Percentiles rank a stretch among this genome's conserved stretches.
Evolutionary conservation across 331 rosid species (phyloP).

Genomic region (Prunus yedoensis): DNA sequence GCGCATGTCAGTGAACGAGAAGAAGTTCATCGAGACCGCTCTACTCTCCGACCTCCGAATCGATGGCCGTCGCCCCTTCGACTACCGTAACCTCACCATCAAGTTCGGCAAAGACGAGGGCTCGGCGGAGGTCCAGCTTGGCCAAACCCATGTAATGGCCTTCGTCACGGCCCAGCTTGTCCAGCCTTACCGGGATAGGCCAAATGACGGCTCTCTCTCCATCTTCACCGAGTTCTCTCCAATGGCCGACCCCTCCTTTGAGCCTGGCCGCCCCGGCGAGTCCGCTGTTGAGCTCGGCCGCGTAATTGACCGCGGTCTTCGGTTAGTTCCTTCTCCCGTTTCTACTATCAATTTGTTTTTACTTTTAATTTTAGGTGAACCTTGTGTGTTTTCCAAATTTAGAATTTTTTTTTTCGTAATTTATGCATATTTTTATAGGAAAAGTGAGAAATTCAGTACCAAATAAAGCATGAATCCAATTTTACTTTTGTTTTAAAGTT

Average conservation of each 20-base stretch:
- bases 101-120: slow-evolving; percentile 68
- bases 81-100: slow-evolving; percentile 63
- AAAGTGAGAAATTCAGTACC: background rate
- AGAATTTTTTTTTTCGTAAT: background rate
- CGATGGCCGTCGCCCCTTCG: slow-evolving; percentile 87
- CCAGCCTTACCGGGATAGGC: slow-evolving; percentile 73
- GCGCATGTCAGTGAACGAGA: slow-evolving; percentile 57
- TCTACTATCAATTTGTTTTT: background rate
- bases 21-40: slow-evolving; percentile 66
- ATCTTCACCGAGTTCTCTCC: slow-evolving; percentile 85
- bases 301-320: slow-evolving; percentile 70
- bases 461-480: background rate
- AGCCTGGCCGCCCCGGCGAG: slow-evolving; percentile 75
- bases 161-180: slow-evolving; percentile 62
- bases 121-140: slow-evolving; percentile 71
- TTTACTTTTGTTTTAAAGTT: background rate
- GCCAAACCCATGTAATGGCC: slow-evolving; percentile 68
- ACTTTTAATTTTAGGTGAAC: background rate
- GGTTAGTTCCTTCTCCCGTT: background rate
- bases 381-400: background rate
- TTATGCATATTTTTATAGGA: too few relatives aligned
- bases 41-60: slow-evolving; percentile 58
- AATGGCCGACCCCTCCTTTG: slow-evolving; percentile 91
- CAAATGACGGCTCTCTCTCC: slow-evolving; percentile 79
- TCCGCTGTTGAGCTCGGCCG: slow-evolving; percentile 76